Evolutionary conservation across 2,329 filamentous ascomycete species (phyloP), one percentile per base, ranked within the genome.

Genomic region (Fusarium proliferatum): DNA sequence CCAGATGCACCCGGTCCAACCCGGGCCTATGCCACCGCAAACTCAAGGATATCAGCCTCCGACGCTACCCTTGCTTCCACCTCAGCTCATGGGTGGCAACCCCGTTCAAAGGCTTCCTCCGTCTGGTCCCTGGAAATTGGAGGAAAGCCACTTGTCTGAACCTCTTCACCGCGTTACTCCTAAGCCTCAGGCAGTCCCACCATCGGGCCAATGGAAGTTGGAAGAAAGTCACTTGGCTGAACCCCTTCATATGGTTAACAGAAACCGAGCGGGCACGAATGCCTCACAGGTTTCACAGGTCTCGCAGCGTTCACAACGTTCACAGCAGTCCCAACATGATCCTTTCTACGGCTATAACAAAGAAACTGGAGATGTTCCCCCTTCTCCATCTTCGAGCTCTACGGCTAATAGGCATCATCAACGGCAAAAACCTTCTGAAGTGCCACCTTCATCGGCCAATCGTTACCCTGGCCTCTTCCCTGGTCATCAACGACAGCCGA

Each of bases 101-200:
- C 82, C 84, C 15, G 78, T 85, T 12, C 83, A 84, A 39, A 82
- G 76, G 34, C 80, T 86, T 6, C 83, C 84, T 33, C 84, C 83
- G 3, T 79, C 81, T n/a, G 85, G 84, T 1, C 82, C 82, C 23
- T 90, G 88, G 88, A 87, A 85, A 56, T 79, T 88, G 10, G 84
- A 89, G 70, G 87, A 89, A 79, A 90, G 88, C 15, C 84, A 87
- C 65, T 80, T 90, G 41, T 80, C 84, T 3, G 84, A 88, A 69
- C 88, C 88, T 33, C 81, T 89, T 23, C 80, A 83, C 59, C 64
- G 70, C 7, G 76, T 75, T 23, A 73, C 72, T 33, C 72, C 69
- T 17, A 74, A 67, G 26, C 43, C 83, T 7, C 82, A 84, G 23
- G 81, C 78, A 23, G 81, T 85, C 15, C 82, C 83, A 19, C 84